Conservation (phyloP, 345 rosid genomes). For the Dipteronia sinensis region DNA sequence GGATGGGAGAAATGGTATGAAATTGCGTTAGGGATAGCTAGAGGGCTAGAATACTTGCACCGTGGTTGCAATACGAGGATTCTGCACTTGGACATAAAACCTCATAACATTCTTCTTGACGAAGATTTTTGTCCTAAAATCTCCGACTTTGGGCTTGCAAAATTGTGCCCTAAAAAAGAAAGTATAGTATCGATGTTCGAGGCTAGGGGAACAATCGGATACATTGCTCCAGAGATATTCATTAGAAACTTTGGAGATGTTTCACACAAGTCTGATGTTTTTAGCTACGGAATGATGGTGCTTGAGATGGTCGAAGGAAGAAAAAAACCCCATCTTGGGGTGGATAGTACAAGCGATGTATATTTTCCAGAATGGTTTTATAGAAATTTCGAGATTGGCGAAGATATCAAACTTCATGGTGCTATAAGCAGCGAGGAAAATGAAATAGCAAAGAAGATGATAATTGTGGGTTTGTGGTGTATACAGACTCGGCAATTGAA, state of each 20-base stretch:
- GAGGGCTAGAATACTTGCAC: constrained; percentile 49
- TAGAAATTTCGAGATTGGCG: neutral
- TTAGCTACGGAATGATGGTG: constrained; percentile 38
- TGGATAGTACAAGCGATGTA: neutral
- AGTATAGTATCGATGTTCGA: constrained; percentile 32
- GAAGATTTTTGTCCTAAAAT: constrained; percentile 42
- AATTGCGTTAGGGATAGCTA: constrained; percentile 35
- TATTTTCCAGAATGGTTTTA: constrained; percentile 17
- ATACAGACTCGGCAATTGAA: neutral
- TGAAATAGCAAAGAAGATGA: constrained; percentile 9
- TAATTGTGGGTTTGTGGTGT: constrained; percentile 8
- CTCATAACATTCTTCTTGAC: constrained; percentile 47
- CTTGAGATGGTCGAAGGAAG: constrained; percentile 27
- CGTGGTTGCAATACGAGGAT: constrained; percentile 40
- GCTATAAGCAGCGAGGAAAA: neutral
- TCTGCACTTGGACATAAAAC: constrained; percentile 51
- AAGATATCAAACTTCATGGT: neutral
- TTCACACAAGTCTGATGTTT: constrained; percentile 42
- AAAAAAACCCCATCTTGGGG: neutral
- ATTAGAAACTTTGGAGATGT: constrained; percentile 34
- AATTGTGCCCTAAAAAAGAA: constrained; percentile 31
- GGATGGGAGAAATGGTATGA: constrained; percentile 26
- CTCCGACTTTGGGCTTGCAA: constrained; percentile 50
- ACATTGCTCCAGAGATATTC: constrained; percentile 44
- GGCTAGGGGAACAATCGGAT: constrained; percentile 33